Base-by-base conservation (phyloP, 2,329 filamentous ascomycete species). In the Cladobotryum protrusum region DNA sequence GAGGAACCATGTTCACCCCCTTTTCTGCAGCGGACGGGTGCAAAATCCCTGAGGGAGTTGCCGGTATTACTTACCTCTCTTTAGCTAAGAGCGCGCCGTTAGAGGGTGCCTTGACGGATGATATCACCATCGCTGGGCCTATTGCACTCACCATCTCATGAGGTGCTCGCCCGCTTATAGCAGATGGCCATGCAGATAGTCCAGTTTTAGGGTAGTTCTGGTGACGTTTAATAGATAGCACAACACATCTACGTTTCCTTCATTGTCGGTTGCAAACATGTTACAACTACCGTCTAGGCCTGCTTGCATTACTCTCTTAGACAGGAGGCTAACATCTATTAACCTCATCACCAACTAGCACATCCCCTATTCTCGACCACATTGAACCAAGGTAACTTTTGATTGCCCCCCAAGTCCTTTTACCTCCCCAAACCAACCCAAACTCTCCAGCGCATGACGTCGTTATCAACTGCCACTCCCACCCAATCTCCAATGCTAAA, bases 21-120 rank as follows among this genome's bases (percentile, higher is more conserved):
- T 81, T 87, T 62, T 70, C 72, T 37, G 61, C 64, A 47, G 67
- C 72, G 39, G 71, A 71, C 3, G 73, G 72, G 39, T 89, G 85
- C 64, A 67, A 71, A 42, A 75, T 87, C 20, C 85, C 85, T 13
- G 74, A 79, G 59, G 76, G 76, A 60, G 67, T 87, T 40, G 72
- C 74, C 8, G 85, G 85, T 43, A 72, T 86, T 55, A 78, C 80
- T 45, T 89, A 86, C 67, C 75, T 88, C 60, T 81, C 82, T 59
- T 73, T 89, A 57, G 79, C 83, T 49, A 85, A 64, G 59, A 62
- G 63, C 29, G 72, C 68, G 2, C 78, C 79, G 15, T 61, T 73
- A 29, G 69, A 67, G 18, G 79, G 77, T 34, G 65, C 72, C 35
- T 63, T 85, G 54, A 78, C 75, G 3, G 82, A 86, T 66, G 77